A percentile compares a stretch with the other conserved stretches of the same genome.
Conservation (phyloP, 495 filamentous ascomycete genomes). For the Penicillium taxi region DNA sequence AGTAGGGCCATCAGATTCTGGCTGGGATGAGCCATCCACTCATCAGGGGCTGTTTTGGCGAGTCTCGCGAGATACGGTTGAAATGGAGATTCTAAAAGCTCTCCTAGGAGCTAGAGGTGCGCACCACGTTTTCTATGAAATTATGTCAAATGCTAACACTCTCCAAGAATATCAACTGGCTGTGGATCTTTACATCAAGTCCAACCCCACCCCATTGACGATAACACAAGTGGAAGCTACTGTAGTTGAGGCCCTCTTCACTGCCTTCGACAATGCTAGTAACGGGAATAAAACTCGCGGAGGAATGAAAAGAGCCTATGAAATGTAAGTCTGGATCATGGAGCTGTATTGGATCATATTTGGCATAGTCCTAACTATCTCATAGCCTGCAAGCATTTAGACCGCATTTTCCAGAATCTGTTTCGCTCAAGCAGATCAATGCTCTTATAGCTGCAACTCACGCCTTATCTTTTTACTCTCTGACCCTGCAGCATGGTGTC, state of each 20-base stretch:
- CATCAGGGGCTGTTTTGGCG: slow-evolving; percentile 63
- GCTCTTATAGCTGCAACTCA: slow-evolving; percentile 82
- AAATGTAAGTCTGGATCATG: slow-evolving; percentile 57
- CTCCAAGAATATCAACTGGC: slow-evolving; percentile 58
- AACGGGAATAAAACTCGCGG: slow-evolving; percentile 81
- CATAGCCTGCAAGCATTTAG: slow-evolving; percentile 62
- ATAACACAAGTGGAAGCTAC: slow-evolving; percentile 51
- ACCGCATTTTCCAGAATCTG: slow-evolving; percentile 50
- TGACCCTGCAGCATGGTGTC: slow-evolving; percentile 84
- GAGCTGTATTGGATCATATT: background rate
- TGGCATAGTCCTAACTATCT: slow-evolving; percentile 6
- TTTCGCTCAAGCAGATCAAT: slow-evolving; percentile 47
- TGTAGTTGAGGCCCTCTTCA: slow-evolving; percentile 58
- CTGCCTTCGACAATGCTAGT: slow-evolving; percentile 79
- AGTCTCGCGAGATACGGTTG: slow-evolving; percentile 54
- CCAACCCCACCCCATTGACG: slow-evolving; percentile 42
- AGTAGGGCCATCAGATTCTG: slow-evolving; percentile 30
- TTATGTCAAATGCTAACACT: slow-evolving; percentile 8
- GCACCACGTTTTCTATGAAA: slow-evolving; percentile 3
- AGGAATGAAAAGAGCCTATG: slow-evolving; percentile 73
- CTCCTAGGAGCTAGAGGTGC: slow-evolving; percentile 62
- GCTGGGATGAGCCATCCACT: slow-evolving; percentile 14
- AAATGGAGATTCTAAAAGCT: slow-evolving; percentile 66
- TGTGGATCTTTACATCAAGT: slow-evolving; percentile 55
- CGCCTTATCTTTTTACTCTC: slow-evolving; percentile 74